Conservation (phyloP, 106 monocot genomes). For the Dioscorea alata region DNA sequence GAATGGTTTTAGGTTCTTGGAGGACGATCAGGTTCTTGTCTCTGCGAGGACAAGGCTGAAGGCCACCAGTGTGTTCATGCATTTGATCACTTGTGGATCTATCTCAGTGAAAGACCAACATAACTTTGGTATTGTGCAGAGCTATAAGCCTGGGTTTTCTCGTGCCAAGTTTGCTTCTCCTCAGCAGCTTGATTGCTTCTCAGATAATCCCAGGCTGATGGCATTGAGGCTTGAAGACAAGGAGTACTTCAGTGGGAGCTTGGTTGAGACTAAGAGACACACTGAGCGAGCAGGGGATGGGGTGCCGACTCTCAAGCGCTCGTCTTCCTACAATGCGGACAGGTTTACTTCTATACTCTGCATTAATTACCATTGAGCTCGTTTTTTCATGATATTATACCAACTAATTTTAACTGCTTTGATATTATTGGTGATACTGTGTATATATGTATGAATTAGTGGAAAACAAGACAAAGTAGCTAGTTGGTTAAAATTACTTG, state of each 20-base stretch:
- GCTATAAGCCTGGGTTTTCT: slow-evolving; percentile 44
- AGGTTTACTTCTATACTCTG: slow-evolving; percentile 24
- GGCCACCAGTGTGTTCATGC: slow-evolving; percentile 50
- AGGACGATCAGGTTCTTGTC: slow-evolving; percentile 39
- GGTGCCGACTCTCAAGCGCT: slow-evolving; percentile 48
- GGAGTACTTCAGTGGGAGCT: slow-evolving; percentile 78
- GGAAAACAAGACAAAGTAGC: too few species aligned
- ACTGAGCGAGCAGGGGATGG: slow-evolving; percentile 29
- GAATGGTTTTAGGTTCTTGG: slow-evolving; percentile 35
- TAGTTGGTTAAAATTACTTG: too few species aligned
- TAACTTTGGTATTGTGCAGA: slow-evolving; percentile 34
- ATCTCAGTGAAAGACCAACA: slow-evolving; percentile 60
- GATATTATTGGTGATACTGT: too few species aligned
- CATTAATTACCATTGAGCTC: too few species aligned
- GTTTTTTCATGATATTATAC: too few species aligned
- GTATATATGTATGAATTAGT: too few species aligned
- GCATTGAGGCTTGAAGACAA: slow-evolving; percentile 55
- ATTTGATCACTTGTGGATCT: slow-evolving; percentile 67
- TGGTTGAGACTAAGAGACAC: slow-evolving; percentile 63
- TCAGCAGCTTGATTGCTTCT: slow-evolving; percentile 28
- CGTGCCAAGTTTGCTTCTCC: slow-evolving; percentile 42
- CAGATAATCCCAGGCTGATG: slow-evolving; percentile 38
- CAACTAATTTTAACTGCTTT: too few species aligned
- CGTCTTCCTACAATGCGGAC: slow-evolving; percentile 72
- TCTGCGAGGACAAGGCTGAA: slow-evolving; percentile 32